phyloP scores from a whole-genome alignment of 495 filamentous ascomycete species.

The Aspergillus haitiensis region DNA sequence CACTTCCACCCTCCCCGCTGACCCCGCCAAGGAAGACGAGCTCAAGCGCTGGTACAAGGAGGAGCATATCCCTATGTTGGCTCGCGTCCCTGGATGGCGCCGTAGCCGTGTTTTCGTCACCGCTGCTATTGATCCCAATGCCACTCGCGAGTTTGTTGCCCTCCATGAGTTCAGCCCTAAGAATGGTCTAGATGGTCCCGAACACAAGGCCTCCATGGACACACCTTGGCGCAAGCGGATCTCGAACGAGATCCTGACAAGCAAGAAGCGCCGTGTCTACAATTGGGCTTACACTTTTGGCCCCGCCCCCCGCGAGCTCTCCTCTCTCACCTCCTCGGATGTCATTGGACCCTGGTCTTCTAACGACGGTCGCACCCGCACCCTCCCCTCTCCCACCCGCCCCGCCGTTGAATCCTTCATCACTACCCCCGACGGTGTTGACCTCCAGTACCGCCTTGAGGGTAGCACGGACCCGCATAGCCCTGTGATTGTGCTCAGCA shows the following conservation, averaged over 20 bases:
- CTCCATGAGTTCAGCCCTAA: slow-evolving; percentile 69
- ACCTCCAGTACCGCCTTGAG: slow-evolving; percentile 71
- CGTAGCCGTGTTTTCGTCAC: slow-evolving; percentile 66
- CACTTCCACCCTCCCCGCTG: slow-evolving; percentile 54
- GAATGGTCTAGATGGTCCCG: slow-evolving; percentile 63
- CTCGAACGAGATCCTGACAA: slow-evolving; percentile 54
- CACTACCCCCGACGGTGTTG: slow-evolving; percentile 64
- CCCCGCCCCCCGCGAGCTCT: slow-evolving; percentile 66
- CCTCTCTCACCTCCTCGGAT: slow-evolving; percentile 40
- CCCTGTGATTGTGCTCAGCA: slow-evolving; percentile 69
- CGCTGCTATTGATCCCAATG: slow-evolving; percentile 50
- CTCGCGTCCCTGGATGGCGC: slow-evolving; percentile 73
- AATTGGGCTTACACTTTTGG: slow-evolving; percentile 78
- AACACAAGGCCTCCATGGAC: slow-evolving; percentile 59
- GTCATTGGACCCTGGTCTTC: slow-evolving; percentile 49
- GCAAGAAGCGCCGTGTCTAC: slow-evolving; percentile 58
- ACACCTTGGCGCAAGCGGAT: slow-evolving; percentile 59
- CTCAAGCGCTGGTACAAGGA: slow-evolving; percentile 67
- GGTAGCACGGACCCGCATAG: slow-evolving; percentile 64
- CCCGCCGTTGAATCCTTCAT: slow-evolving; percentile 64
- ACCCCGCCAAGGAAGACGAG: slow-evolving; percentile 54
- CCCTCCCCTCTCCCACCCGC: slow-evolving; percentile 48
- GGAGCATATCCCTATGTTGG: slow-evolving; percentile 69
- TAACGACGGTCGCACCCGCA: slow-evolving; percentile 54
- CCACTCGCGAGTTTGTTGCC: slow-evolving; percentile 56